Base-by-base conservation (phyloP, 2,329 filamentous ascomycete species). In the Clonostachys sp. region DNA sequence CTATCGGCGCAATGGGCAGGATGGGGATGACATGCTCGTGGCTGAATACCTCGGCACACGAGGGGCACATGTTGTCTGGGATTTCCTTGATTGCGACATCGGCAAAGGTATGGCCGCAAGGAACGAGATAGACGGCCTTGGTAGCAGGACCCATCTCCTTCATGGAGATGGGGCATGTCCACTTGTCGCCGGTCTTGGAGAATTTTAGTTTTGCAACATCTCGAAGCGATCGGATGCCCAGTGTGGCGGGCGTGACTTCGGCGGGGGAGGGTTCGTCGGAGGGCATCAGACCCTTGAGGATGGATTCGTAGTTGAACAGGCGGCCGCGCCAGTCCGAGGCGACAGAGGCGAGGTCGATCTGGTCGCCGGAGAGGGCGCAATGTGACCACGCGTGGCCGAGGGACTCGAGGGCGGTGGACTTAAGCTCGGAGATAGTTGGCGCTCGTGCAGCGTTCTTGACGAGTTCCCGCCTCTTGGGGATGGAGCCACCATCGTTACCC, bases 401-500 rank as follows among this genome's bases (percentile, higher is more conserved):
- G 40, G 89, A 87, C 66, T 96, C 92, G 61, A 87, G 83, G 55
- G 86, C 86, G 9, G 87, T 86, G 54, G 94, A 91, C 71, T 97
- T 97, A 48, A 96, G 73, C 72, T 97, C 87, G 42, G 89, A 85
- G 30, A 89, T 80, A 34, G 88, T 95, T 18, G 87, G 88, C 45
- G 84, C 80, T 58, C 89, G 87, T 40, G 91, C 90, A 30, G 91
- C 90, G 67, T 92, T 87, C 70, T 95, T 95, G 65, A 99, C 94
- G 42, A 99, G 88, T 68, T 99, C 95, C 61, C 91, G 87, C 34
- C 95, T 89, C 53, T 87, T 97, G 6, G 94, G 94, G 57, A 99
- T 99, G 56, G 89, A 92, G 64, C 94, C 94, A 57, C 94, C 94
- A 66, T 99, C 94, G 72, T 99, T 99, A 64, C 94, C 94, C 94